Evolutionary conservation across 805 yeast species (phyloP).

Genomic region (Saturnispora galanensis): DNA sequence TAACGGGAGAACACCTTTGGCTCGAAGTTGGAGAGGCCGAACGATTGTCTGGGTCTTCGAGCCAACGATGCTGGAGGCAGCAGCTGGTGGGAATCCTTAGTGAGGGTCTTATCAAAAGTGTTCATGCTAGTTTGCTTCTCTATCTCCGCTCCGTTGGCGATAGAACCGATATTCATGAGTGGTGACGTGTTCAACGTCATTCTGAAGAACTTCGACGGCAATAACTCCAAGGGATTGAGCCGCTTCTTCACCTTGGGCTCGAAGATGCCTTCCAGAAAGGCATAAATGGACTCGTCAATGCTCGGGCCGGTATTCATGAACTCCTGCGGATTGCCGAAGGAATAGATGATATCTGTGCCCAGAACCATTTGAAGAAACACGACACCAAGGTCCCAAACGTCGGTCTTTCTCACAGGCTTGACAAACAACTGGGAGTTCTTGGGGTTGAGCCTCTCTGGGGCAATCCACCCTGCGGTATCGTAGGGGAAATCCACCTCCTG

Average conservation of each 20-base stretch:
- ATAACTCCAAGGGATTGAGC: constrained; percentile 72
- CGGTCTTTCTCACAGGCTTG: constrained; percentile 69
- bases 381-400: constrained; percentile 89
- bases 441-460: constrained; percentile 56
- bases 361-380: constrained; percentile 55
- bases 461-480: constrained; percentile 47
- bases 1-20: constrained; percentile 51
- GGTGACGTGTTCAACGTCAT: constrained; percentile 43
- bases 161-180: constrained; percentile 9
- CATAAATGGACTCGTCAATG: constrained; percentile 48
- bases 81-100: no score
- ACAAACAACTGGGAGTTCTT: constrained; percentile 20
- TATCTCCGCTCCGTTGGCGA: background rate
- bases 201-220: constrained; percentile 76
- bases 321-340: constrained; percentile 52
- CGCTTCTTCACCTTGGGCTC: constrained; percentile 58
- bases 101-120: no score
- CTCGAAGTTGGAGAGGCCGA: constrained; percentile 16
- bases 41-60: constrained; percentile 22
- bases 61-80: no score
- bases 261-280: constrained; percentile 58
- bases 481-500: constrained; percentile 20
- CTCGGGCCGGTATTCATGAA: constrained; percentile 35
- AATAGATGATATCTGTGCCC: constrained; percentile 47
- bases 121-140: no score